Base-by-base conservation (phyloP, 805 yeast species). In the Cyberlindnera galapagoensis region DNA sequence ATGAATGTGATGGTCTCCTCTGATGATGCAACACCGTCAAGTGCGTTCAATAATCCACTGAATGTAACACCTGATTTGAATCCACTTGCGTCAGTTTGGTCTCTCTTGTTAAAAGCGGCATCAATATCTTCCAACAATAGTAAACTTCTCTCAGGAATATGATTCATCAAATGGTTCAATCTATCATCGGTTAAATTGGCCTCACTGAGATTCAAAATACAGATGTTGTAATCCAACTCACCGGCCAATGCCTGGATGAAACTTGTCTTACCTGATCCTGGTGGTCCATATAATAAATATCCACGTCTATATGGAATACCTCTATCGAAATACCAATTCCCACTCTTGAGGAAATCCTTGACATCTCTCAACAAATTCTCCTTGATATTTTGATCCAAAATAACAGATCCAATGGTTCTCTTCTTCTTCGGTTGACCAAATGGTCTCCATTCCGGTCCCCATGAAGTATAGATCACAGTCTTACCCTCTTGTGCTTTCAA, bases 381-480 rank as follows among this genome's bases (percentile, higher is more conserved):
- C 39, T 76, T 76, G 31, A 92, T 66, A 3, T 84, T 87, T 16
- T 68, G 56, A 55, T 87, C 97, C 33, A 92, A 62, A 17, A 92
- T 77, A 11, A 92, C 98, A 7, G 94, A 82, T 4, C 82, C 90
- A 23, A 90, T 60, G 18, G 80, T 59, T 46, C 98, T 68, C 59
- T 90, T 90, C 47, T 78, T 80, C 41, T 96, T 70, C 2, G 98
- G 97, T 53, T 80, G 88, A 3, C 98, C 98, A 63, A 92, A 92
- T 5, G 95, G 95, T 50, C 97, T 69, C 98, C 98, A 92, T 52
- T 92, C 98, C 18, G 95, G 95, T 1, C 97, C 98, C 85, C 92
- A 90, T 9, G 95, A 82, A 4, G 96, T 85, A 56, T 74, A 92
- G 5, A 92, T 62, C 7, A 92, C 97, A 0, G 97, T 92, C 52